Evolutionary conservation across 2,329 filamentous ascomycete genomes (phyloP), one percentile per base, ranked within the genome.

Genomic region (Xylaria sp.): DNA sequence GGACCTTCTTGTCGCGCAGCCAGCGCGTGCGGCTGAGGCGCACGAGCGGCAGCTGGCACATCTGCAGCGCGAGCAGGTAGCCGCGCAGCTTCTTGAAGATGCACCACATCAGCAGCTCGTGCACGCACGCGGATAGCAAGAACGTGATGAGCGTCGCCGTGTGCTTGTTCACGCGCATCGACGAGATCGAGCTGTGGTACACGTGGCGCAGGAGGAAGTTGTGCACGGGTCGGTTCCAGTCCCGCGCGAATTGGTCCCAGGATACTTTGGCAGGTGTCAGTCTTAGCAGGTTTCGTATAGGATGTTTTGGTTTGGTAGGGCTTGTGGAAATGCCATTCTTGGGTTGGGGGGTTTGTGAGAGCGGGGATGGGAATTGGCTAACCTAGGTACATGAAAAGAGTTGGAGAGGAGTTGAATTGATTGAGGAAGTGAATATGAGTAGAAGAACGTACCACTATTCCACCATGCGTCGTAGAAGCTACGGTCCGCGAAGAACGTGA

Each of bases 201-300:
- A 94, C 92, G 75, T 94, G 92, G 16, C 92, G 85, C 2, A 94
- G 84, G 32, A 94, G 82, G 78, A 94, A 94, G 74, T 91, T 90
- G 76, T 94, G 92, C 3, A 94, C 92, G 0, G 92, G 92, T 2
- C 88, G 82, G 77, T 94, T 94, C 92, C 92, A 94, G 77, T 93
- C 91, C 47, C 92, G 85, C 3, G 92, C 92, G 74, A 92, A 95
- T 76, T 93, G 90, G 74, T 94, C 91, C 87, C 90, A 93, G 0
- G 86, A 88, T 2, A 87, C 84, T 84, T 25, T 9, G 61, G 21
- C 9, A 6, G n/a, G 6, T 21, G 40, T 32, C 13, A 35, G 18
- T 40, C 2, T 1, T 37, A 3, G 40, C 3, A 13, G 40, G 40
- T 32, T 5, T 32, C 4, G 9, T 32, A 40, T 40, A 16, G 9